A percentile compares a stretch with the other conserved stretches of the same genome.
Evolutionary conservation across 257 asterid species (phyloP).

Genomic region (Nemophila menziesii): DNA sequence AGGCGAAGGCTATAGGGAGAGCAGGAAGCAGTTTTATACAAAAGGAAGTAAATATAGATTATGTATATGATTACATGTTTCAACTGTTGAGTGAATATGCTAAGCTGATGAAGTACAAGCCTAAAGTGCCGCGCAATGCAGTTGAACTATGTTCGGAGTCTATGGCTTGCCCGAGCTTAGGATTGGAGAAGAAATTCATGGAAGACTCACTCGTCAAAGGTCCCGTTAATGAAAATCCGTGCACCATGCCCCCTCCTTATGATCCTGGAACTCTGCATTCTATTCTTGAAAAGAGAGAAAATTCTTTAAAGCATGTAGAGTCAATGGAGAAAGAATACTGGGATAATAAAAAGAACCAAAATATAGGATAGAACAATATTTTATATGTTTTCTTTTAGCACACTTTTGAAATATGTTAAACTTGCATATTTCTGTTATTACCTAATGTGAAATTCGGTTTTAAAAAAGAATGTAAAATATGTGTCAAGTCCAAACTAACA

Average conservation of each 20-base stretch:
- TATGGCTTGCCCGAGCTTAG: slow-evolving; percentile 50
- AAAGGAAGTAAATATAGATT: slow-evolving; percentile 45
- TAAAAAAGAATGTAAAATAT: too few relatives aligned
- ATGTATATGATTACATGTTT: slow-evolving; percentile 82
- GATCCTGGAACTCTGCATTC: slow-evolving; percentile 47
- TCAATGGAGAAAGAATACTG: slow-evolving; percentile 54
- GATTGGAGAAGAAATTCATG: slow-evolving; percentile 49
- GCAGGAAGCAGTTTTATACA: slow-evolving; percentile 49
- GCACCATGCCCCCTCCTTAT: slow-evolving; percentile 65
- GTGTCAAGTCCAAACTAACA: too few relatives aligned
- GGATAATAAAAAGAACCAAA: slow-evolving; percentile 27
- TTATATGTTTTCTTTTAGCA: too few relatives aligned
- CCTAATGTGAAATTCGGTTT: too few relatives aligned
- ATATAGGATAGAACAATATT: too few relatives aligned
- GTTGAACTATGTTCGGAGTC: slow-evolving; percentile 58
- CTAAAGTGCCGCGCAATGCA: slow-evolving; percentile 37
- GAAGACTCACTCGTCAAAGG: slow-evolving; percentile 42
- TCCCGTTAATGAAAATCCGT: slow-evolving; percentile 33
- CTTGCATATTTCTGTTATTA: too few relatives aligned
- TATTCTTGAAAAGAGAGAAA: slow-evolving; percentile 25
- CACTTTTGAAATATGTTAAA: too few relatives aligned
- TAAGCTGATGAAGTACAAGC: slow-evolving; percentile 64
- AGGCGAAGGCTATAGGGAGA: slow-evolving; percentile 67
- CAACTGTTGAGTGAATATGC: slow-evolving; percentile 55
- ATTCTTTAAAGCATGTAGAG: slow-evolving; percentile 45